Evolutionary conservation across 2,329 filamentous ascomycete genomes (phyloP).

Genomic region (Pseudovirgaria hyperparasitica): DNA sequence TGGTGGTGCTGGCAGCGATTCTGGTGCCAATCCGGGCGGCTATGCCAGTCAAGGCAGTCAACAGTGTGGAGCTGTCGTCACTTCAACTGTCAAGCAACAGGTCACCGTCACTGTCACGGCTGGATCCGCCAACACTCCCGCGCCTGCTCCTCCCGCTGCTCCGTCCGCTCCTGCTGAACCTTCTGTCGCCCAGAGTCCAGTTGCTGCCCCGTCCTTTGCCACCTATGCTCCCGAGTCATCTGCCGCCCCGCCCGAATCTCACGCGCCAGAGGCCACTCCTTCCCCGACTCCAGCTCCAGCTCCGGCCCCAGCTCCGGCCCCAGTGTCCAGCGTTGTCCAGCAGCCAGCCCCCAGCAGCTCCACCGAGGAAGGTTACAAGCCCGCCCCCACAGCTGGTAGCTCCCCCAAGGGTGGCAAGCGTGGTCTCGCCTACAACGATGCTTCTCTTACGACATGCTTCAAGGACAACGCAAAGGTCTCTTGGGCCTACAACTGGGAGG

Average conservation of each 20-base stretch:
- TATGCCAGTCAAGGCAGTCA: no score
- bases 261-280: slow-evolving; percentile 6
- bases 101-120: slow-evolving; percentile 28
- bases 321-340: background rate
- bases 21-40: slow-evolving; percentile 3
- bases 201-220: slow-evolving; percentile 1
- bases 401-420: slow-evolving; percentile 40
- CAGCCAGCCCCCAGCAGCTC: background rate
- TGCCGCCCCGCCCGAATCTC: slow-evolving; percentile 1
- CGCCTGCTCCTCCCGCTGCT: slow-evolving; percentile 3
- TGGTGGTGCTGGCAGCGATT: slow-evolving; percentile 13
- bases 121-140: slow-evolving; percentile 6
- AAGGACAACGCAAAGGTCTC: slow-evolving; percentile 30
- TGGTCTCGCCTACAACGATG: slow-evolving; percentile 56
- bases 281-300: slow-evolving; percentile 8
- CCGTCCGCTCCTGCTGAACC: slow-evolving; percentile 1
- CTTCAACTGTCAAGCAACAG: slow-evolving; percentile 27
- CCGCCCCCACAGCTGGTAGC: background rate
- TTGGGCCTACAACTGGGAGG: slow-evolving; percentile 62
- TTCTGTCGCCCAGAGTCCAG: no score
- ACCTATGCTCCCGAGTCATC: slow-evolving; percentile 4
- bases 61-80: slow-evolving; percentile 19
- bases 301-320: slow-evolving; percentile 3
- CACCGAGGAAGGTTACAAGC: slow-evolving; percentile 9
- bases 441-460: slow-evolving; percentile 40